These are phyloP conservation scores for Sisymbrium irio DNA, from an alignment of 345 rosid genomes.

Conservation along the genomic window DNA sequence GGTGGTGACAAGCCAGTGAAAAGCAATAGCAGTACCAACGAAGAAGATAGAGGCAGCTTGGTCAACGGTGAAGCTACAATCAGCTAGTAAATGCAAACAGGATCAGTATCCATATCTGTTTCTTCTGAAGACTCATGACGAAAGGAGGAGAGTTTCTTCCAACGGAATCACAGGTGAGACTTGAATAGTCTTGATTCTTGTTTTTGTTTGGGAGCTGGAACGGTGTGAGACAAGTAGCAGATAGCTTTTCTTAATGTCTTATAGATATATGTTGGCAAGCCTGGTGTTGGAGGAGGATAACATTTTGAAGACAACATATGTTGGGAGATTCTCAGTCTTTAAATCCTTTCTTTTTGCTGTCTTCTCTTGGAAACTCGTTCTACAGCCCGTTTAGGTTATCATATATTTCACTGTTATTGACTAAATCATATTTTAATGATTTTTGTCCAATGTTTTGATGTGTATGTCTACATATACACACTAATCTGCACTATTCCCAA, in stretches of 20 bases:
- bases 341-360: background rate
- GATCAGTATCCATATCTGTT: constrained; percentile 19
- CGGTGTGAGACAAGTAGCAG: constrained; percentile 1
- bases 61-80: constrained; percentile 66
- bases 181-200: constrained; percentile 9
- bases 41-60: constrained; percentile 45
- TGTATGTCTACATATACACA: background rate
- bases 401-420: background rate
- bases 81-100: constrained; percentile 35
- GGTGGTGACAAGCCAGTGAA: constrained; percentile 45
- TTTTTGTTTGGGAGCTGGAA: background rate
- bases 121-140: constrained; percentile 5
- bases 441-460: background rate
- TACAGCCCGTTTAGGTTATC: background rate
- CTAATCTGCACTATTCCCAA: background rate
- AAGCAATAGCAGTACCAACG: constrained; percentile 40
- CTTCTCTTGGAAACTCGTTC: constrained; percentile 16
- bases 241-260: background rate
- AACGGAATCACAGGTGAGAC: constrained; percentile 20
- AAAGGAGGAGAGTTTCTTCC: constrained; percentile 21
- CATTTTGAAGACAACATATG: constrained; percentile 18
- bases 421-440: background rate
- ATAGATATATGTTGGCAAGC: constrained; percentile 2
- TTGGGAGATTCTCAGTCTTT: constrained; percentile 22
- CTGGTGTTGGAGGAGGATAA: constrained; percentile 2